Base-by-base conservation (phyloP, 1,139 yeast species). In the Geotrichum macrosporum region DNA sequence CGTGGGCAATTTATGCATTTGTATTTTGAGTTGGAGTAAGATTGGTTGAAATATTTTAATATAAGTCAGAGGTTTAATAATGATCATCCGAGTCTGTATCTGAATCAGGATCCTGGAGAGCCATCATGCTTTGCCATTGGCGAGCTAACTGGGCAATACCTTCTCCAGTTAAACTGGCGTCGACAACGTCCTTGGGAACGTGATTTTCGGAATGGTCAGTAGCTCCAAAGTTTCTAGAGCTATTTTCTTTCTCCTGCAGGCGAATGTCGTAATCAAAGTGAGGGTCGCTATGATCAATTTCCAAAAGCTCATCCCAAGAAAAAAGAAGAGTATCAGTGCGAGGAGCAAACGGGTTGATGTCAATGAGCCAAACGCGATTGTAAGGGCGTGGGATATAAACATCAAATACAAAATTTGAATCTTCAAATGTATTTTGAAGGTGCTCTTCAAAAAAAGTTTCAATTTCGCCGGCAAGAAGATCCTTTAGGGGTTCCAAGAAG, bases 161-260 rank as follows among this genome's bases (percentile, higher is more conserved):
- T n/a, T 50, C 48, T 12, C 63, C 62, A n/a, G 84, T 80, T 53
- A 78, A 62, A 24, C 86, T 73, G 1, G 96, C 96, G 62, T 87
- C 94, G 4, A 92, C 82, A 26, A 94, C 79, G 57, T 92, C 99
- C 46, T 77, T 72, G 0, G 99, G 98, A 2, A 92, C 96, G 59
- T 84, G 89, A 61, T 83, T 87, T 59, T 89, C 95, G 2, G 94
- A 78, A 61, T 85, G 92, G 47, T 87, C 95, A 55, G 83, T 84
- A 1, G 80, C 69, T 0, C 86, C 82, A 67, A 88, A 86, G 27
- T 92, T 71, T 1, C 66, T 47, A 3, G 69, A 56, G 0, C 85
- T 83, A 22, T 84, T 72, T 50, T 83, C 80, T 35, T 79, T 78
- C 2, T 80, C 74, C 10, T 92, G 81, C 10, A 89, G 64, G 36